Evolutionary conservation across 306 rosid genomes (phyloP), one percentile per base, ranked within the genome.

Genomic region (Trifolium dubium): DNA sequence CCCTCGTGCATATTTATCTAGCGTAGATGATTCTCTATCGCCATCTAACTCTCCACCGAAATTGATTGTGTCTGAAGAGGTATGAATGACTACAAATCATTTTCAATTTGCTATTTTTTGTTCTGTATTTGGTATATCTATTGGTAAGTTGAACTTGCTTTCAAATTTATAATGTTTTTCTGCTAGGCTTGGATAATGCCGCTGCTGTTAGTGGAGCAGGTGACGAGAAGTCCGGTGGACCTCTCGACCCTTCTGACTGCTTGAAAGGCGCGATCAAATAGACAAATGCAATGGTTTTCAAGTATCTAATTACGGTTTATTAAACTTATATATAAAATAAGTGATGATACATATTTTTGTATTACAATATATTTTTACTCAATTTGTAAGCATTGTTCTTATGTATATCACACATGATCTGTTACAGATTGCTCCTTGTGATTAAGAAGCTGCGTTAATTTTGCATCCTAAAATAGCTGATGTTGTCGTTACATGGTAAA

Each of bases 51-150:
- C 75, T 62, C 39, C 81, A 5, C 83, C 80, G 0, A 79, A 80
- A 15, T 61, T 91, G 81, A 78, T 82, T 18, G 86, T 85, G 64
- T 86, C 46, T 81, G 75, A 93, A 68, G 86, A 90, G 98, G 98
- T 90, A 87, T 17, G 18, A 47, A 44, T 63, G 9, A 66, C 30
- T 40, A 64, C 59, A 51, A 67, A 54, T 78, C 56, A 37, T n/a
- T 77, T 15, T 29, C 49, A 71, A 28, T 53, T 14, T 74, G 49
- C 37, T 51, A 13, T 8, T 62, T 51, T 40, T 65, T 55, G 23
- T 60, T 62, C 65, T 64, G 46, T 37, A 62, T 28, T 58, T 7
- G 56, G 43, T 67, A 50, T 46, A 74, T 40, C 39, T n/a, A 28
- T 67, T 53, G 32, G 46, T 64, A 31, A 53, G 30, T 59, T 70